These are phyloP conservation scores for Rhododendron mucronatum DNA, from an alignment of 148 eudicot genomes.

Conservation along the genomic window DNA sequence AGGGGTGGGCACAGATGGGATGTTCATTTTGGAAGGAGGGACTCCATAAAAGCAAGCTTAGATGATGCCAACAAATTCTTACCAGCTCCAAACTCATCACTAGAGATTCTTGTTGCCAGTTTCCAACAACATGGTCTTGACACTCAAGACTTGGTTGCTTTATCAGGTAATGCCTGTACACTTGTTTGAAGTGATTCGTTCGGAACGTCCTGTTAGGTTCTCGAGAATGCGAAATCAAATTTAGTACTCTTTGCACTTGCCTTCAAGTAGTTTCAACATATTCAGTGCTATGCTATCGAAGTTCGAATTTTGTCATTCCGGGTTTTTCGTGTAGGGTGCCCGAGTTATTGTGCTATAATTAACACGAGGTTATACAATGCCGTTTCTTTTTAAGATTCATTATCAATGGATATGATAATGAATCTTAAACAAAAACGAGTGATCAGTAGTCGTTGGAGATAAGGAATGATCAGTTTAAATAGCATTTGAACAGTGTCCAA, in stretches of 20 bases:
- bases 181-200: background rate
- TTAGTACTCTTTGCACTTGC: too few species aligned
- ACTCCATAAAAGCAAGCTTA: slow-evolving; percentile 56
- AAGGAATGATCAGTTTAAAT: too few species aligned
- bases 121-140: slow-evolving; percentile 60
- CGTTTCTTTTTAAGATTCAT: too few species aligned
- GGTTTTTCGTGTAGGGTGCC: too few species aligned
- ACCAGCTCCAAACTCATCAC: slow-evolving; percentile 61
- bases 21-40: slow-evolving; percentile 64
- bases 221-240: background rate
- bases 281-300: too few species aligned
- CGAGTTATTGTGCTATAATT: too few species aligned
- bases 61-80: slow-evolving; percentile 58
- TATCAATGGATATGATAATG: too few species aligned
- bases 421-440: too few species aligned
- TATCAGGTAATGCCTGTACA: slow-evolving; percentile 47
- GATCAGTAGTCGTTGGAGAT: too few species aligned
- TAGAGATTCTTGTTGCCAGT: slow-evolving; percentile 52
- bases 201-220: background rate
- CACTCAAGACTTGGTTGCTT: slow-evolving; percentile 56
- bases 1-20: slow-evolving; percentile 83
- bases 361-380: too few species aligned
- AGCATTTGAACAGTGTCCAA: background rate
- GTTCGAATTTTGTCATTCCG: too few species aligned
- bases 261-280: too few species aligned